phyloP scores from a whole-genome alignment of 2,329 filamentous ascomycete species.

The Mycogone perniciosa region DNA sequence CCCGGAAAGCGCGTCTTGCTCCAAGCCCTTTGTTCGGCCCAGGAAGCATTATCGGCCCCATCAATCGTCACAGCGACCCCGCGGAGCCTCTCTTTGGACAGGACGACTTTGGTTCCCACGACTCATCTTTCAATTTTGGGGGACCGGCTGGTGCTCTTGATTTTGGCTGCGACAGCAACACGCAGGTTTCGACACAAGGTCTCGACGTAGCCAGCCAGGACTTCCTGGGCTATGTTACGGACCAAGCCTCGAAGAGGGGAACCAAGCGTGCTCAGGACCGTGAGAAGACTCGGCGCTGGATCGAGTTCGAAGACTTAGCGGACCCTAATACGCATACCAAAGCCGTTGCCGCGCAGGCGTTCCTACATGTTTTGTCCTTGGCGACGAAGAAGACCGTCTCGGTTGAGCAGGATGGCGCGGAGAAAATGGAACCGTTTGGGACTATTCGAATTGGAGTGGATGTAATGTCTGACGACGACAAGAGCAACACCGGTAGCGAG shows the following conservation, averaged over 20 bases:
- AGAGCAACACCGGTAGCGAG: neutral
- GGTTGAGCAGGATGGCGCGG: slow-evolving; percentile 52
- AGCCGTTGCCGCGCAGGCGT: slow-evolving; percentile 65
- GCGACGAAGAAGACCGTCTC: slow-evolving; percentile 58
- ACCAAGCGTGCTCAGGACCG: slow-evolving; percentile 26
- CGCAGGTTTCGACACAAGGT: slow-evolving; percentile 27
- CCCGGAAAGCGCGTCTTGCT: slow-evolving; percentile 25
- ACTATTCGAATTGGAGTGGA: slow-evolving; percentile 39
- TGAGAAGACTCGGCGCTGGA: slow-evolving; percentile 32
- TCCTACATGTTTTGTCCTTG: slow-evolving; percentile 66
- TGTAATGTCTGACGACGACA: slow-evolving; percentile 11
- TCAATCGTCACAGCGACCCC: slow-evolving; percentile 44
- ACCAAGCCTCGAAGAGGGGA: slow-evolving; percentile 28
- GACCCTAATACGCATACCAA: slow-evolving; percentile 47
- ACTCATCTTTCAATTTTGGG: slow-evolving; percentile 26
- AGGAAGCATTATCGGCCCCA: slow-evolving; percentile 31
- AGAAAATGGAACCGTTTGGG: slow-evolving; percentile 36
- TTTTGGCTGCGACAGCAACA: slow-evolving; percentile 19
- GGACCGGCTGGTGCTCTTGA: slow-evolving; percentile 15
- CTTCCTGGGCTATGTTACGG: slow-evolving; percentile 40
- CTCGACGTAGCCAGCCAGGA: slow-evolving; percentile 41
- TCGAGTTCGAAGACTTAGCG: slow-evolving; percentile 66
- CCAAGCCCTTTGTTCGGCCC: slow-evolving; percentile 34
- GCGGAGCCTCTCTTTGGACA: slow-evolving; percentile 25
- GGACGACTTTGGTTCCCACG: slow-evolving; percentile 28